Evolutionary conservation across 164 flowering plant species (phyloP), one percentile per base, ranked within the genome.

Genomic region (Saururus chinensis): DNA sequence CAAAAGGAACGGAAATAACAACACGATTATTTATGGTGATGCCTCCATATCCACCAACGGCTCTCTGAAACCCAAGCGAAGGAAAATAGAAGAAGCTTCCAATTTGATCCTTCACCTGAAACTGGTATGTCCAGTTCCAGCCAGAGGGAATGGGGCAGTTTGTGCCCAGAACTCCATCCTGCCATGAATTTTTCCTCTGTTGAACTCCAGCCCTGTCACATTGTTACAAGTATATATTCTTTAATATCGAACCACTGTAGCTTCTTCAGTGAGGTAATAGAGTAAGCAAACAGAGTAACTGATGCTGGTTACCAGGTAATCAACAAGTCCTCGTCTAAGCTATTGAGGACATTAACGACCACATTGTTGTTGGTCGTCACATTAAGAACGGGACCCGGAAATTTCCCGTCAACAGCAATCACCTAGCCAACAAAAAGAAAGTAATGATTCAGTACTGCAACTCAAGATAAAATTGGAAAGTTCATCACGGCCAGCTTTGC

Each of bases 341-440:
- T 79, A 80, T 92, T 92, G 45, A 65, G 59, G 14, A 92, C 95
- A 75, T 90, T 88, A 67, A 88, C 83, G 19, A 79, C 81, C 1
- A 90, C 81, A 72, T 87, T 76, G 77, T 88, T 66, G 69, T 92
- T 92, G 19, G 97, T 92, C 23, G 98, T 90, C 40, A 74, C 84
- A 75, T 92, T 92, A 9, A 92, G 72, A 37, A 73, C 59, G 52
- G 98, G 98, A 53, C 97, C 98, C 1, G 98, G 98, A 73, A 92
- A 92, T 69, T 84, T 61, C 0, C 76, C 82, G 62, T 92, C 88
- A 19, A 92, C 69, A 35, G 86, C 98, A 75, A 92, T 89, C 57
- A 92, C 98, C 98, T 92, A 77, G 69, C 60, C 49, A 73, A 62
- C 24, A 20, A 19, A 23, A 53, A 22, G 24, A 19, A 53, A 53